Evolutionary conservation across 2,329 filamentous ascomycete genomes (phyloP), one percentile per base, ranked within the genome.

Genomic region (Penicillium sp.): DNA sequence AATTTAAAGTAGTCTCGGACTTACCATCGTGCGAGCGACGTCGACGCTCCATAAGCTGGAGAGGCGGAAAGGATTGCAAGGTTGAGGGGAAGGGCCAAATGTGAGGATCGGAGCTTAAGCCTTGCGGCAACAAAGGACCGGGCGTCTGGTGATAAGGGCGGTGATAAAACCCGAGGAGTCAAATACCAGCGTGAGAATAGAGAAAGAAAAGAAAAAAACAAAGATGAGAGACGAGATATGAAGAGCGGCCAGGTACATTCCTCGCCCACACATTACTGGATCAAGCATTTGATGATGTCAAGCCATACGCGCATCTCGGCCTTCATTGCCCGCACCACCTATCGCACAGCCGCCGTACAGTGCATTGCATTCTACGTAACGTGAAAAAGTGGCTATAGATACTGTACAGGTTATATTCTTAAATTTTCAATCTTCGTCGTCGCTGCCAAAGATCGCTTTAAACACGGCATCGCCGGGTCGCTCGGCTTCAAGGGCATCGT

Each of bases 401-500:
- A 27, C 9, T 41, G 11, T 41, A 41, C 39, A 42, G 22, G 3
- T n/a, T 3, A 42, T 42, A 27, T 38, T 20, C 18, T 22, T 22
- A 22, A 7, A 33, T 40, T 28, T 28, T 31, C 3, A 64, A 13
- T 75, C 73, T 27, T 82, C 75, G 50, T 90, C 87, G 64, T 88
- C 88, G 68, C 91, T 90, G 5, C 92, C 92, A 80, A 97, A 97
- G 27, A 97, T 91, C n/a, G 90, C 89, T 61, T 84, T 89, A 63
- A 96, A 91, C 0, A 96, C 86, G 39, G 88, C 89, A 44, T 92
- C 89, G 14, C 87, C 85, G 0, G 91, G 89, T 48, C 84, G 81
- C 63, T 85, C 79, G 0, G 81, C 86, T 65, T 95, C 89, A 9
- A 95, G 66, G 4, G 88, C 89, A 51, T 90, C 87, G 62, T 96